Evolutionary conservation across 2,329 filamentous ascomycete species (phyloP).

Genomic region (Calonectria pteridis): DNA sequence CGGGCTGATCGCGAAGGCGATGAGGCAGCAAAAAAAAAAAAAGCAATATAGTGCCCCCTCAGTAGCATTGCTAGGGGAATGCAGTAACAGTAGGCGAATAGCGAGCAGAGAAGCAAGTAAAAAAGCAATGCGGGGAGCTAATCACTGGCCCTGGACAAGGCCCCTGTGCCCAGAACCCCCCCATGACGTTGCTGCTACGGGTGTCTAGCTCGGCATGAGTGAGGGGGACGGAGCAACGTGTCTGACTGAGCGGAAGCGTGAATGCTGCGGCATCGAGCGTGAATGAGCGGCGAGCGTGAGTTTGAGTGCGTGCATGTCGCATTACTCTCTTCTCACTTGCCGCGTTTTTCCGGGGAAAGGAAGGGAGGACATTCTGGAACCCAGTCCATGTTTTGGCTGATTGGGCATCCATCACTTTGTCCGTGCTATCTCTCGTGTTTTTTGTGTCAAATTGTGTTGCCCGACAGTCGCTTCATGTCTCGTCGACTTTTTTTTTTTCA

Average conservation of each 20-base stretch:
- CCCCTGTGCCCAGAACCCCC: background rate
- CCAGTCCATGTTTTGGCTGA: conserved; percentile 9
- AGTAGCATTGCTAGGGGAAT: background rate
- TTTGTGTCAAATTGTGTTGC: background rate
- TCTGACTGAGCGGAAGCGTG: background rate
- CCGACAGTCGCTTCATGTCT: background rate
- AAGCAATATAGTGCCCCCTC: background rate
- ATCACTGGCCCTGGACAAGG: background rate
- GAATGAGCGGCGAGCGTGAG: conserved; percentile 12
- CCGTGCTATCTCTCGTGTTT: background rate
- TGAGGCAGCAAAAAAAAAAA: background rate
- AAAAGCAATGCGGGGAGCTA: conserved; percentile 10
- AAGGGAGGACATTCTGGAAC: conserved; percentile 13
- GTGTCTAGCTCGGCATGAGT: background rate
- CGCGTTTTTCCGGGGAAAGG: background rate
- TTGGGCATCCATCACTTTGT: background rate
- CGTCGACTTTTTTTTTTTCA: background rate
- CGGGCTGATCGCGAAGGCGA: conserved; percentile 6
- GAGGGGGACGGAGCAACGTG: background rate
- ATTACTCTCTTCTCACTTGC: background rate
- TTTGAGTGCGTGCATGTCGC: conserved; percentile 25
- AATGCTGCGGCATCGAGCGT: background rate
- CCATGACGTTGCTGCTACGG: conserved; percentile 1
- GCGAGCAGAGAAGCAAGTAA: background rate
- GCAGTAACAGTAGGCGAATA: background rate